phyloP scores from a whole-genome alignment of 352 stramenopile species.

The Phytophthora boehmeriae region DNA sequence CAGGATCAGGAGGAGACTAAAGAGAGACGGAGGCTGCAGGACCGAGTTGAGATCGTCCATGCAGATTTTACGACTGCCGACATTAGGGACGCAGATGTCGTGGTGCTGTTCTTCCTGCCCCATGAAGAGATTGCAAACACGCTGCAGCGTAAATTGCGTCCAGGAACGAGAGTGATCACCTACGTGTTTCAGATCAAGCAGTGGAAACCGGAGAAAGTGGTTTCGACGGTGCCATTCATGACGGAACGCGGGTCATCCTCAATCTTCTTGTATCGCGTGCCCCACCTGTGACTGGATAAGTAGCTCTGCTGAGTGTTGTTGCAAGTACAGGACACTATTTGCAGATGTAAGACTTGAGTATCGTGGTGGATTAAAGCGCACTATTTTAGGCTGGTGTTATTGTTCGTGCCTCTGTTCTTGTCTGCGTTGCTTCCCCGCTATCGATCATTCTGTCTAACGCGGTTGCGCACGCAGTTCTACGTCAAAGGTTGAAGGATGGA shows the following conservation, averaged over 20 bases:
- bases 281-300: slow-evolving; percentile 5
- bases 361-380: slow-evolving; percentile 18
- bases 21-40: slow-evolving; percentile 7
- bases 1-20: slow-evolving; percentile 5
- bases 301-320: too few relatives aligned
- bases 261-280: slow-evolving; percentile 57
- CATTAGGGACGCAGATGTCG: slow-evolving; percentile 50
- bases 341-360: background rate
- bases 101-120: slow-evolving; percentile 72
- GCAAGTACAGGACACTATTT: background rate
- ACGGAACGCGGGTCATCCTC: slow-evolving; percentile 50
- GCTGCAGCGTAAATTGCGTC: slow-evolving; percentile 40
- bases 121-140: slow-evolving; percentile 47
- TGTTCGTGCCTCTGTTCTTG: slow-evolving; percentile 8
- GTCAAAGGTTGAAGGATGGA: slow-evolving; percentile 33
- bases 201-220: slow-evolving; percentile 48
- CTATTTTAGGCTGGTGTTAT: slow-evolving; percentile 19
- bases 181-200: slow-evolving; percentile 74
- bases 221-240: slow-evolving; percentile 65
- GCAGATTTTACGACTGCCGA: slow-evolving; percentile 62
- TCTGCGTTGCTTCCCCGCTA: slow-evolving; percentile 7
- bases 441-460: slow-evolving; percentile 3
- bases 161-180: slow-evolving; percentile 58
- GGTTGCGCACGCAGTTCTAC: background rate
- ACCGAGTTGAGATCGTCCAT: slow-evolving; percentile 44